These are phyloP conservation scores for Fusarium udum DNA, from an alignment of 2,329 filamentous ascomycete species.

Conservation along the genomic window DNA sequence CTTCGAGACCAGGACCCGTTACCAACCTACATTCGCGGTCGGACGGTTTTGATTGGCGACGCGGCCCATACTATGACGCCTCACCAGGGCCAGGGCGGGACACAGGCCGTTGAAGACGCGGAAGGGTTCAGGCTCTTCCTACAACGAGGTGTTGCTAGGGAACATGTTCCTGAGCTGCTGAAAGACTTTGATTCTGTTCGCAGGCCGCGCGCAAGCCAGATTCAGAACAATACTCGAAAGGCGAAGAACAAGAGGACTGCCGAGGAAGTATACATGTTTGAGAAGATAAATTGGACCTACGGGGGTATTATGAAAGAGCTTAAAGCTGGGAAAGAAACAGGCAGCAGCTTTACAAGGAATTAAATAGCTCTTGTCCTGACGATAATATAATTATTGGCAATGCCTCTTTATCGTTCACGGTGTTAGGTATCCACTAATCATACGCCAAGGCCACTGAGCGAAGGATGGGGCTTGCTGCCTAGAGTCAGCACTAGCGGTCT, in stretches of 20 bases:
- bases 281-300: not conserved
- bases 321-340: not conserved
- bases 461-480: not conserved
- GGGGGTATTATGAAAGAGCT: not conserved
- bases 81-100: not conserved
- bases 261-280: not conserved
- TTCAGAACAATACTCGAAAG: not conserved
- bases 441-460: not conserved
- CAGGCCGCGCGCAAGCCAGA: not conserved
- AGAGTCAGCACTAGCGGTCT: not conserved
- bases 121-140: not conserved
- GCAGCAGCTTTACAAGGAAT: accelerated
- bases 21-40: not conserved
- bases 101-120: not conserved
- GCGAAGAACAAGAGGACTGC: not conserved
- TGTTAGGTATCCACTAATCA: not conserved
- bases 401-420: not conserved
- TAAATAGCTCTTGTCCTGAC: not conserved
- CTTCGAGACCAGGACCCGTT: not conserved
- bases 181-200: not conserved
- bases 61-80: not conserved
- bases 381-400: not conserved
- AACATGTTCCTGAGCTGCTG: not conserved
- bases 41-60: not conserved
- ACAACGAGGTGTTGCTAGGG: accelerated